Evolutionary conservation across 106 monocot genomes (phyloP).

Genomic region (Xerophyta viscosa): DNA sequence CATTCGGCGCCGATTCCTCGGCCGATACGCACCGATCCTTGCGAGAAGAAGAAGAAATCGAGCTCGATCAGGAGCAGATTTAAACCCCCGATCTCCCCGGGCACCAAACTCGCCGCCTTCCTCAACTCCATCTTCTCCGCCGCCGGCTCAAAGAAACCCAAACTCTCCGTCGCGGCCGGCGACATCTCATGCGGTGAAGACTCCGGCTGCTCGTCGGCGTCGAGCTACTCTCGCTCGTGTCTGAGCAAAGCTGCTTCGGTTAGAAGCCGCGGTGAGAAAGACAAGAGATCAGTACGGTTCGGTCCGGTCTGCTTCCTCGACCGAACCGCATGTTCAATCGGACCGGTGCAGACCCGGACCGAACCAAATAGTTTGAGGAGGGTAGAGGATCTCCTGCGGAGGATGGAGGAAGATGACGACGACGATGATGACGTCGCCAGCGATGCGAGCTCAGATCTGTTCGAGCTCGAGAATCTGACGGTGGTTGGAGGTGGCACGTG

Average conservation of each 20-base stretch:
- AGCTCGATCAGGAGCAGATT: conserved; percentile 26
- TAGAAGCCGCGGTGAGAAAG: neutral
- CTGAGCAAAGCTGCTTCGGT: conserved; percentile 6
- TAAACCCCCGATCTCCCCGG: conserved; percentile 17
- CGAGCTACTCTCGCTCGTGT: conserved; percentile 6
- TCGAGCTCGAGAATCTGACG: conserved; percentile 50
- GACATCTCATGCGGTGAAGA: too few relatives aligned
- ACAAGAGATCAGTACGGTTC: conserved; percentile 3
- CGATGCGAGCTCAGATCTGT: conserved; percentile 62
- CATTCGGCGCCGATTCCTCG: too few relatives aligned
- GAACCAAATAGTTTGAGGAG: conserved; percentile 1
- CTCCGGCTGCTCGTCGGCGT: conserved; percentile 9
- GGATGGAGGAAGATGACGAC: conserved; percentile 11
- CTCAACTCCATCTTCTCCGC: conserved; percentile 39
- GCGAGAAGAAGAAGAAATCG: conserved; percentile 15
- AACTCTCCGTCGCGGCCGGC: conserved; percentile 9
- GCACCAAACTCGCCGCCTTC: conserved; percentile 33
- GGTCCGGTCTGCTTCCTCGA: too few relatives aligned
- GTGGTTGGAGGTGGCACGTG: conserved; percentile 14
- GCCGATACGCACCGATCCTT: too few relatives aligned
- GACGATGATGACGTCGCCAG: conserved; percentile 40
- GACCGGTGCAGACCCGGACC: neutral
- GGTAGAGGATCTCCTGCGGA: conserved; percentile 17
- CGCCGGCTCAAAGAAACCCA: conserved; percentile 26
- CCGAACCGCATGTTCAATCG: too few relatives aligned